phyloP scores from a whole-genome alignment of 208 protist species.

The Herpetomonas tarakana region DNA sequence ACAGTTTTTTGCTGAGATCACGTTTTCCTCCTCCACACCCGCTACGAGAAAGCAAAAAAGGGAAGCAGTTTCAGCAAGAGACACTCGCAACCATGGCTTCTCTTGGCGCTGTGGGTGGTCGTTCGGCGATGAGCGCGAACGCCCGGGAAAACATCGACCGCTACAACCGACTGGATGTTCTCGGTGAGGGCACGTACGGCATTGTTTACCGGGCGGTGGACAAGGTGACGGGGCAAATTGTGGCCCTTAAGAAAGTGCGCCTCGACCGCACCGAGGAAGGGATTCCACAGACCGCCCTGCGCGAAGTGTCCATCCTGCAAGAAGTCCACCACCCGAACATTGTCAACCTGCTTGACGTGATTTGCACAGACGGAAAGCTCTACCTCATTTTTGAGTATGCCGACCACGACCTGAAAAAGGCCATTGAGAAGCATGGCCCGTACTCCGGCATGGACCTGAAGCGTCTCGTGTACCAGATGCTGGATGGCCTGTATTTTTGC shows the following conservation, averaged over 20 bases:
- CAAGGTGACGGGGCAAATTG: slow-evolving; percentile 72
- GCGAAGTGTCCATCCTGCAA: slow-evolving; percentile 98
- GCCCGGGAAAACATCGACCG: slow-evolving; percentile 73
- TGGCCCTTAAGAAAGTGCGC: slow-evolving; percentile 98
- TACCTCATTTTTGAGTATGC: slow-evolving; percentile 93
- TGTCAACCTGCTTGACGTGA: slow-evolving; percentile 91
- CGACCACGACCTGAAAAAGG: slow-evolving; percentile 97
- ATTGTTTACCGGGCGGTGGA: slow-evolving; percentile 91
- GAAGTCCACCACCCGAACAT: slow-evolving; percentile 97
- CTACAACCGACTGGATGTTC: slow-evolving; percentile 85
- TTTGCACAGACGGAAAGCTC: slow-evolving; percentile 86
- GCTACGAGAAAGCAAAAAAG: too few relatives aligned
- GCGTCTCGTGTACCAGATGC: slow-evolving; percentile 85
- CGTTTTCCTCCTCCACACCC: too few relatives aligned
- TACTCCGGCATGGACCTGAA: slow-evolving; percentile 82
- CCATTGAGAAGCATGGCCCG: slow-evolving; percentile 86
- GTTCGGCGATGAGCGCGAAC: slow-evolving; percentile 22
- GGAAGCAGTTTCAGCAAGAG: too few relatives aligned
- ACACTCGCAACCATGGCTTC: slow-evolving; percentile 43
- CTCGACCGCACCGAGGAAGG: slow-evolving; percentile 98
- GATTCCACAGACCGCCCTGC: slow-evolving; percentile 96
- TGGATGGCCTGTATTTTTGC: slow-evolving; percentile 92
- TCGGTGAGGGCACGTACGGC: slow-evolving; percentile 93
- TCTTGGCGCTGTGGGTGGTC: slow-evolving; percentile 39
- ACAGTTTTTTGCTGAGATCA: too few relatives aligned